A percentile compares a stretch with the other conserved stretches of the same genome.
Conservation (phyloP, 345 rosid species). For the sweet orange (Citrus sinensis) region DNA sequence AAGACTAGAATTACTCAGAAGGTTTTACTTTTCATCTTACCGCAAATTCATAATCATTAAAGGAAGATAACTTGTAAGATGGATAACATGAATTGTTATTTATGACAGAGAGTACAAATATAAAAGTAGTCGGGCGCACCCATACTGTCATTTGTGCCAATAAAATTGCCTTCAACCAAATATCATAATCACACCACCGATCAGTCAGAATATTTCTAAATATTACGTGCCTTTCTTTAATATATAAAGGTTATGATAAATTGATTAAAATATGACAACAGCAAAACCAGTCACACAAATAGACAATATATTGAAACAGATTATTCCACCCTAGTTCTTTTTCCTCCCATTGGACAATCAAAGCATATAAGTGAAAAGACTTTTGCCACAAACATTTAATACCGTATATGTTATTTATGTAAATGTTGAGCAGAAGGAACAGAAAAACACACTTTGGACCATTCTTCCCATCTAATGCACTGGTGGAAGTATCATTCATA, state of each 20-base stretch:
- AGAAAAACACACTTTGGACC: constrained; percentile 27
- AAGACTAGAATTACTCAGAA: background rate
- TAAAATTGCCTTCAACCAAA: background rate
- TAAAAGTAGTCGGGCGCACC: background rate
- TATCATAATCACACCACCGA: background rate
- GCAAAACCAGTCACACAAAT: background rate
- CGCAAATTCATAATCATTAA: background rate
- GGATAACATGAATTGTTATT: background rate
- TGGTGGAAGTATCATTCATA: constrained; percentile 25
- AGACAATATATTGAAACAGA: background rate
- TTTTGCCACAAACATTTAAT: background rate
- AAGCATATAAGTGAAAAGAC: background rate
- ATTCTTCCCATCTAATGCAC: constrained; percentile 35
- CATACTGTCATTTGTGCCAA: background rate
- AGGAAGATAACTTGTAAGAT: background rate
- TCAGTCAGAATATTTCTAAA: background rate
- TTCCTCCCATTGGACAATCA: background rate
- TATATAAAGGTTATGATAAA: background rate
- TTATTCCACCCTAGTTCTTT: background rate
- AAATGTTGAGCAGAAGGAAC: background rate
- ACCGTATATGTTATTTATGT: background rate
- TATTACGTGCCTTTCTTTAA: background rate
- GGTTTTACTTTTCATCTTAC: background rate
- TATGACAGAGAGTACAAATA: background rate
- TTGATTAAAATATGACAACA: background rate